Evolutionary conservation across 306 rosid species (phyloP), one percentile per base, ranked within the genome.

Genomic region (Cotoneaster glaucophyllus): DNA sequence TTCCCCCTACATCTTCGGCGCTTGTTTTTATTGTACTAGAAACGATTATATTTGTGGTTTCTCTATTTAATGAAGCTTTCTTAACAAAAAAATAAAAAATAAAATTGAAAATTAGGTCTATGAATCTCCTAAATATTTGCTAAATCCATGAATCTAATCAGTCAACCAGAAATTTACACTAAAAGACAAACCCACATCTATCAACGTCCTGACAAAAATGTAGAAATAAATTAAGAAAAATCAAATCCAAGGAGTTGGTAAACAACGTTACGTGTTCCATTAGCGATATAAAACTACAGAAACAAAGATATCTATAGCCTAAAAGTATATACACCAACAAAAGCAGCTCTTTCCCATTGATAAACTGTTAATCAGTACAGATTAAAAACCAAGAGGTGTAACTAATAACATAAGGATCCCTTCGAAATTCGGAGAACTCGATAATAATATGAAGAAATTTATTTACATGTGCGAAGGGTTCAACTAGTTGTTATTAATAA

Each of bases 391-490:
- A 50, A 50, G 21, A 50, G 54, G 21, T 37, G 41, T 37, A 34
- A 37, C 41, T 37, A 50, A 50, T 50, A 50, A 18, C 9, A 7
- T 50, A 50, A 50, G 12, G 2, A 15, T 1, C 21, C 54, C 18
- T 50, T 50, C 21, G 21, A 50, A 50, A 4, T 50, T 50, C 8
- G 7, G 3, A 5, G 54, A 50, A 18, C 54, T 50, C 21, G 54
- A 50, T 50, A 15, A 50, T 17, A 58, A 5, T 11, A 22, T 24
- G 24, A 6, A 83, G 53, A 78, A 68, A 17, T 29, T 64, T 61
- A 80, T 86, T 79, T 82, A 80, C 88, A 84, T n/a, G 73, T 15
- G 69, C 70, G 24, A 64, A 13, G 61, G 63, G 67, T 67, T 64
- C 54, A 58, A 84, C 73, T 11, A 67, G 64, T 67, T 75, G 77